Evolutionary conservation across 805 yeast species (phyloP), one percentile per base, ranked within the genome.

Genomic region (Candida taoyuanica): DNA sequence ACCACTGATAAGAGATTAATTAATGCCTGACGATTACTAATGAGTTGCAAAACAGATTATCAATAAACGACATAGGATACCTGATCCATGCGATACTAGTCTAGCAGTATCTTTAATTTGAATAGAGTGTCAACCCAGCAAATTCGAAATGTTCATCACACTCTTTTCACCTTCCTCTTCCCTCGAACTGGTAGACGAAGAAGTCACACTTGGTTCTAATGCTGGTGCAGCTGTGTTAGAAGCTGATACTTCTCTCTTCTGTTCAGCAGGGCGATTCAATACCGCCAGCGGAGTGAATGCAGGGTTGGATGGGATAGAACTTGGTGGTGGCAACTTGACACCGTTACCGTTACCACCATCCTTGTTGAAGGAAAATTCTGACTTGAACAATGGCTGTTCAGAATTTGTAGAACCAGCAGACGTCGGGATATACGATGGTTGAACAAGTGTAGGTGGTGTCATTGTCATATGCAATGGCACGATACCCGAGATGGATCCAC

Each of bases 61-160:
- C 15, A 14, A 17, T 13, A 30, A 17, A 17, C 13, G 23, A 21
- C 7, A 21, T 21, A 21, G n/a, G 25, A 21, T 7, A 8, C 25
- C 12, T 12, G 25, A 21, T 21, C 25, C 25, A 12, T 8, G 25
- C 12, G 11, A 12, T 8, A 12, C 7, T 21, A 21, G 25, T 21
- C 7, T 7, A 12, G 7, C 12, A 8, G 12, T 12, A 29, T 29
- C 14, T 17, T 13, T 12, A 17, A 24, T 28, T 32, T 18, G 18
- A 18, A 31, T 17, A 18, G 18, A 13, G 19, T 4, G 14, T 44
- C 37, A 48, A 18, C 39, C 47, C 33, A 50, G 38, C 20, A 50
- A 27, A 21, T 47, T 51, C 5, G 49, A 47, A 12, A 51, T 51
- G 35, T 49, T 39, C 55, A 51, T 51, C 8, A 48, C 50, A 16